Base-by-base conservation (phyloP, 2,329 filamentous ascomycete species). In the Mycosphaerella sp. region DNA sequence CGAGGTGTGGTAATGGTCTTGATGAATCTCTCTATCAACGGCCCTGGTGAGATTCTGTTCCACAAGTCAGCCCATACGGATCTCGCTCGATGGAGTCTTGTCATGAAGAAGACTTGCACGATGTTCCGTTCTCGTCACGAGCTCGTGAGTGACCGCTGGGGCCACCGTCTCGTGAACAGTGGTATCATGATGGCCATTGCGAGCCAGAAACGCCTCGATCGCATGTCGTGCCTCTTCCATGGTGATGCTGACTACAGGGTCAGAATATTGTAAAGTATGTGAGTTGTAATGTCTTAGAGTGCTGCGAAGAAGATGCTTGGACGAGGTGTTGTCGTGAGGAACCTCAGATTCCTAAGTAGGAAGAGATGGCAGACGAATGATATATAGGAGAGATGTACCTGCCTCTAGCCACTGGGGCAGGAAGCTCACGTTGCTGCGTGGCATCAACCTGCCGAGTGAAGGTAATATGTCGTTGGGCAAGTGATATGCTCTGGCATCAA, bases 1-100 rank as follows among this genome's bases (percentile, higher is more conserved):
- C 0, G 81, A 83, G 45, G 82, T 85, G 67, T 88, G 83, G 67
- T 86, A 82, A 63, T 88, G 85, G 56, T 87, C 81, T 66, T 87
- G 84, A 66, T 88, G 84, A 4, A 87, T 73, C 62, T 88, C 85
- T 61, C 79, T 80, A 66, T 88, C 82, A 26, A 58, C 49, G 26
- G 53, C 57, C 34, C 53, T 53, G 36, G 53, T 59, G 49, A 59
- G 45, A 31, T 57, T 48, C 45, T 56, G 29, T 11, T 26, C 2
- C 10, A 10, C 3, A 14, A 10, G 49, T 53, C 40, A 53, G 44
- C 26, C 26, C 14, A 4, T 29, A 10, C 4, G 2, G n/a, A 6
- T 42, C 38, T 9, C 11, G n/a, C n/a, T 9, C 3, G 11, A 26
- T 1, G n/a, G 9, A 34, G 41, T 23, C 39, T 6, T 9, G 10